These are phyloP conservation scores for Buxus sempervirens DNA, from an alignment of 164 flowering plant genomes.

Conservation along the genomic window DNA sequence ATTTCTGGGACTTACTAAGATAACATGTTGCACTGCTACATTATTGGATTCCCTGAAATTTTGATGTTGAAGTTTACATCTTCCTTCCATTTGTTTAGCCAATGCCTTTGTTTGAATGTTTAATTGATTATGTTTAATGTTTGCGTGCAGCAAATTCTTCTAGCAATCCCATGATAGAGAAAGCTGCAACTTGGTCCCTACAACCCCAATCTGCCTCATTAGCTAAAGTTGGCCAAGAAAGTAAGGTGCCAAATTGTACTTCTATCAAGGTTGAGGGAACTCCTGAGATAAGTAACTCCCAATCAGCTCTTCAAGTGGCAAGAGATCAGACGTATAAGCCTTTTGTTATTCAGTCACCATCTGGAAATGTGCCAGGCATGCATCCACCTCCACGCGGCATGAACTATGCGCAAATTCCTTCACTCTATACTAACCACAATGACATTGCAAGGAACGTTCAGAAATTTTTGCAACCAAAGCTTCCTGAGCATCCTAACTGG, in stretches of 20 bases:
- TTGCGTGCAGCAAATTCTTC: conserved; percentile 49
- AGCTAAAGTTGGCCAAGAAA: conserved; percentile 37
- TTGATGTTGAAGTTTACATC: background rate
- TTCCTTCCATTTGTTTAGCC: background rate
- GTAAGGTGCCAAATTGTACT: conserved; percentile 34
- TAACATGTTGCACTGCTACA: background rate
- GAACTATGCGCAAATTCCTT: conserved; percentile 34
- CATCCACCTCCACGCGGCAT: conserved; percentile 47
- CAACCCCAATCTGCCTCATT: conserved; percentile 39
- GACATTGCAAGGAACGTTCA: conserved; percentile 76
- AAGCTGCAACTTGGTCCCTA: conserved; percentile 42
- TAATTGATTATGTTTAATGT: background rate
- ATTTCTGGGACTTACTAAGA: background rate
- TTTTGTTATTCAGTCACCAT: conserved; percentile 36
- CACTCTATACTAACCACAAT: conserved; percentile 38
- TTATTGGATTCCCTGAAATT: background rate
- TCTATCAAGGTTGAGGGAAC: conserved; percentile 36
- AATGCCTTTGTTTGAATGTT: background rate
- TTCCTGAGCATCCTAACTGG: conserved; percentile 61
- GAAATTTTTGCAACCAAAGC: conserved; percentile 61
- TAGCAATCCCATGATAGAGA: conserved; percentile 32
- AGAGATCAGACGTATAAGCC: conserved; percentile 42
- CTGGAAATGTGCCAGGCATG: conserved; percentile 29
- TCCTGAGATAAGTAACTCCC: conserved; percentile 26
- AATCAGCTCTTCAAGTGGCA: conserved; percentile 33